phyloP scores from a whole-genome alignment of 495 filamentous ascomycete genomes.

The Letharia columbiana region DNA sequence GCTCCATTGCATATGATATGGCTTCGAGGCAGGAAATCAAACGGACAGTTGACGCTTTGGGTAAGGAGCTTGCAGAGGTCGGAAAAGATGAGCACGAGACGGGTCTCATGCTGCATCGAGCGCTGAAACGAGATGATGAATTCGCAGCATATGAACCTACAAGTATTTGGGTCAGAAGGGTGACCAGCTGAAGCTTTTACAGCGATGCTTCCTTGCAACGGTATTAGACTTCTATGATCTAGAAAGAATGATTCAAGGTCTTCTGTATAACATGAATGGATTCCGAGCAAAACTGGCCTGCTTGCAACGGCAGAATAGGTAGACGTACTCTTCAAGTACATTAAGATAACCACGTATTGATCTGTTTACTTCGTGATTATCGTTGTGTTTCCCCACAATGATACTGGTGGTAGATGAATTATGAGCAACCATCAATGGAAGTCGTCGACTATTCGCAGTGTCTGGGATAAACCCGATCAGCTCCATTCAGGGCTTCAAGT shows the following conservation, averaged over 20 bases:
- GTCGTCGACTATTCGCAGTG: neutral
- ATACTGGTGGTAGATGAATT: neutral
- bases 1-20: constrained; percentile 48
- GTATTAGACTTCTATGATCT: neutral
- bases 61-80: constrained; percentile 68
- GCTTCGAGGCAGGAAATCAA: constrained; percentile 59
- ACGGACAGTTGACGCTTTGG: constrained; percentile 58
- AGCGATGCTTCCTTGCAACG: neutral
- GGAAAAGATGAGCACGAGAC: constrained; percentile 76
- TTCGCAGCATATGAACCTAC: constrained; percentile 57
- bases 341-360: neutral
- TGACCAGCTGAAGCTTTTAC: constrained; percentile 33
- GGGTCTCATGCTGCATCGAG: constrained; percentile 71
- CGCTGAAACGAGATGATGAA: constrained; percentile 65
- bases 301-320: neutral
- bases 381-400: neutral
- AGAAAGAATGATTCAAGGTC: neutral
- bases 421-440: neutral
- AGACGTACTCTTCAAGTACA: neutral
- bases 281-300: neutral
- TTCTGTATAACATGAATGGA: neutral
- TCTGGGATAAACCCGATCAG: neutral
- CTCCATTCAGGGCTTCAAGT: neutral
- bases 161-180: constrained; percentile 73
- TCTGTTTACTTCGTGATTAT: neutral